phyloP scores from a whole-genome alignment of 2,329 filamentous ascomycete genomes.

The Pseudogymnoascus sp. region DNA sequence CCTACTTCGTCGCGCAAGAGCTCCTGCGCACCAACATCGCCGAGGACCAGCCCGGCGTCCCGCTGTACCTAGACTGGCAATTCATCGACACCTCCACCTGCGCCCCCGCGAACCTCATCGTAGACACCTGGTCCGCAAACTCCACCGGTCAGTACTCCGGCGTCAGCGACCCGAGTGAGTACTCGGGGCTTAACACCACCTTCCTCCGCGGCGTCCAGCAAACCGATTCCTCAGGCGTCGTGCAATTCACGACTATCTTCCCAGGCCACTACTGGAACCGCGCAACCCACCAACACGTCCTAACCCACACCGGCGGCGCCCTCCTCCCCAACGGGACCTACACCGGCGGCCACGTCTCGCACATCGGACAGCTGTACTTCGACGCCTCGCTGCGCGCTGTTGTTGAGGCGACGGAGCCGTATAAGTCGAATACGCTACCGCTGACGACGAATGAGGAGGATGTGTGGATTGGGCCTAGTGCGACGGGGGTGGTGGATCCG shows the following conservation, averaged over 20 bases:
- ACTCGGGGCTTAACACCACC: conserved; percentile 25
- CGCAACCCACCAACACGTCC: conserved; percentile 40
- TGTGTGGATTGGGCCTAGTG: conserved; percentile 33
- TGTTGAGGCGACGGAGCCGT: conserved; percentile 40
- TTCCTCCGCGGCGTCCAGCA: conserved; percentile 35
- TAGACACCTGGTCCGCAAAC: background rate
- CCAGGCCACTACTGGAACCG: conserved; percentile 41
- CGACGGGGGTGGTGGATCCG: conserved; percentile 42
- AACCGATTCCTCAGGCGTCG: conserved; percentile 34
- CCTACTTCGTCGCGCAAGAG: conserved; percentile 27
- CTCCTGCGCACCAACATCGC: conserved; percentile 30
- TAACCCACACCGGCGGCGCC: conserved; percentile 30
- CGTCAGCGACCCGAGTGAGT: conserved; percentile 13
- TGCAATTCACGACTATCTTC: conserved; percentile 35
- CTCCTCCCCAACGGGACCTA: conserved; percentile 34
- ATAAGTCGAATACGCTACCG: conserved; percentile 34
- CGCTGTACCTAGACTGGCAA: conserved; percentile 32
- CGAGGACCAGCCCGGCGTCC: conserved; percentile 29
- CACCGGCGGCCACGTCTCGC: conserved; percentile 40
- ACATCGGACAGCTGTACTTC: conserved; percentile 52
- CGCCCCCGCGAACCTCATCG: conserved; percentile 24
- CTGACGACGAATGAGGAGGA: conserved; percentile 44
- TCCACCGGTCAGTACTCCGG: background rate
- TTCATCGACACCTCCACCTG: conserved; percentile 32
- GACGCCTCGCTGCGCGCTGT: conserved; percentile 44